A percentile compares a stretch with the other conserved stretches of the same genome.
Conservation (phyloP, 768 basidiomycete genomes). For the Krasilnikovozyma curviuscula region DNA sequence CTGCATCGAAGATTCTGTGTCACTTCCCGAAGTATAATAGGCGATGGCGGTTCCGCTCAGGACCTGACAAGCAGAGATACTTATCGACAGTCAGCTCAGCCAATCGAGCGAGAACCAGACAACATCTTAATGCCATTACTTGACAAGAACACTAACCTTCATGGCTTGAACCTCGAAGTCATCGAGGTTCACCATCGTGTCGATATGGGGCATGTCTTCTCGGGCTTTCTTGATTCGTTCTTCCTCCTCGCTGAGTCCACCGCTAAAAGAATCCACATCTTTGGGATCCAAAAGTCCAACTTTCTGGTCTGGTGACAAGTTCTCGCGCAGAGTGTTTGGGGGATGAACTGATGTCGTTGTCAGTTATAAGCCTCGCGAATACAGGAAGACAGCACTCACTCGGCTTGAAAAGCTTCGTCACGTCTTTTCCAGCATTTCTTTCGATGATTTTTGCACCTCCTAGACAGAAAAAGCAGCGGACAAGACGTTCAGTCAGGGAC, state of each 20-base stretch:
- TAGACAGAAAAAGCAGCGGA: too few relatives aligned
- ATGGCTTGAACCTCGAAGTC: constrained; percentile 28
- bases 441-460: constrained; percentile 10
- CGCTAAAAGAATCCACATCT: not conserved
- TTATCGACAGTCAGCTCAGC: too few relatives aligned
- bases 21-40: constrained; percentile 25
- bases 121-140: not conserved
- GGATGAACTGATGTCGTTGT: too few relatives aligned
- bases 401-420: constrained; percentile 7
- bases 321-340: constrained; percentile 2
- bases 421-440: constrained; percentile 4
- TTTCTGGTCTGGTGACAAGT: not conserved
- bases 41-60: constrained; percentile 27
- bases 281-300: not conserved
- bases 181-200: constrained; percentile 23
- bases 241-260: constrained; percentile 20
- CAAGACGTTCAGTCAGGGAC: too few relatives aligned
- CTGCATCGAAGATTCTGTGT: constrained; percentile 11
- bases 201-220: constrained; percentile 20
- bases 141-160: too few relatives aligned
- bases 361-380: too few relatives aligned
- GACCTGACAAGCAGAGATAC: constrained; percentile 16
- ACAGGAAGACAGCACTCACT: too few relatives aligned
- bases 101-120: not conserved
- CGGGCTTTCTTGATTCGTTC: constrained; percentile 20